These are phyloP conservation scores for Dactylonectria macrodidyma DNA, from an alignment of 2,329 filamentous ascomycete species.

Conservation along the genomic window DNA sequence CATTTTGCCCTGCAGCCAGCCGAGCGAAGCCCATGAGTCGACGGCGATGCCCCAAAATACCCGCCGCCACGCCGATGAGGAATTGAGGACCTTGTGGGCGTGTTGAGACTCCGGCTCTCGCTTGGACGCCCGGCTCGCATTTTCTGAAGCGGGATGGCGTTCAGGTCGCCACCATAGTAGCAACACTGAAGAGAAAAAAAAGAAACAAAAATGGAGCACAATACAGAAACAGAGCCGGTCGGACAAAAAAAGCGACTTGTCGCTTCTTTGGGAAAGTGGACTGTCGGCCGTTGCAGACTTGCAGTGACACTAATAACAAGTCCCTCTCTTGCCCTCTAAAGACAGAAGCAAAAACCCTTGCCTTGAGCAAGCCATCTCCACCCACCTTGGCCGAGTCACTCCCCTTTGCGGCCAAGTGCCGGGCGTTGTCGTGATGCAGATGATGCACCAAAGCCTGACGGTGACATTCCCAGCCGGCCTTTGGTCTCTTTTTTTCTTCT, in stretches of 20 bases:
- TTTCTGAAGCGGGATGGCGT: slow-evolving; percentile 23
- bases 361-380: slow-evolving; percentile 1
- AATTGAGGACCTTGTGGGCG: neutral
- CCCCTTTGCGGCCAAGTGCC: slow-evolving; percentile 4
- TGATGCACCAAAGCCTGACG: neutral
- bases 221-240: neutral
- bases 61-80: slow-evolving; percentile 12
- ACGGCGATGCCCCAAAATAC: neutral
- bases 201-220: neutral
- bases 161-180: neutral
- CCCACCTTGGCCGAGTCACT: slow-evolving; percentile 2
- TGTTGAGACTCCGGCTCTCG: slow-evolving; percentile 2
- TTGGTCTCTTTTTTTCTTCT: neutral
- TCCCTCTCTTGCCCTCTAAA: neutral
- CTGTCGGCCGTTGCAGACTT: slow-evolving; percentile 1
- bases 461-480: neutral
- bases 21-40: slow-evolving; percentile 2
- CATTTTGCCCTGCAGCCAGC: slow-evolving; percentile 4
- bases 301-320: neutral
- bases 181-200: neutral
- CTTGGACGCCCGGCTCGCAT: slow-evolving; percentile 4
- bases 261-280: slow-evolving; percentile 10
- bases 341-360: slow-evolving; percentile 2
- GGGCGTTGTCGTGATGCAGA: slow-evolving; percentile 11
- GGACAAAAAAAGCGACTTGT: neutral